Evolutionary conservation across 306 rosid species (phyloP).

Genomic region (Vigna unguiculata): DNA sequence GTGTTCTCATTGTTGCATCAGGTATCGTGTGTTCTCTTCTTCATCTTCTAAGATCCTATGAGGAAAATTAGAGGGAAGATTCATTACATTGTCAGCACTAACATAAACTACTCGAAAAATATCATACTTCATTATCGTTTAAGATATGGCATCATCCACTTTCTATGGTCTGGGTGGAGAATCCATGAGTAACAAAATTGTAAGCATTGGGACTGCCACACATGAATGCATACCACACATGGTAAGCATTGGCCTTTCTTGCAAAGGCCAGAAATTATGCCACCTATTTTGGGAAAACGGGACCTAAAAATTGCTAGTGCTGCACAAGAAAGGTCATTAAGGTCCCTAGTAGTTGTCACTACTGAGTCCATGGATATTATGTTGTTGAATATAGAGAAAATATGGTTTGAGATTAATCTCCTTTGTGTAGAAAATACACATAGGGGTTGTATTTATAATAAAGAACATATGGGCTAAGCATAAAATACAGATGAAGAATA

Average conservation of each 20-base stretch:
- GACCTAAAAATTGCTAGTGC: constrained; percentile 59
- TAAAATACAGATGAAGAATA: no score
- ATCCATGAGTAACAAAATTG: constrained; percentile 69
- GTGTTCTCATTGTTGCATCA: constrained; percentile 38
- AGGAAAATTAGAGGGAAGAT: constrained; percentile 43
- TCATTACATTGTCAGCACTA: constrained; percentile 43
- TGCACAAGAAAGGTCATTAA: constrained; percentile 59
- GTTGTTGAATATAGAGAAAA: no score
- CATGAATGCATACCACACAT: constrained; percentile 51
- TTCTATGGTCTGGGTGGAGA: constrained; percentile 53
- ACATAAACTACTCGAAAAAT: constrained; percentile 64
- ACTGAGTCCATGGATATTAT: constrained; percentile 54
- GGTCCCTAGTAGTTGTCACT: constrained; percentile 34
- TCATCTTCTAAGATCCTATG: constrained; percentile 48
- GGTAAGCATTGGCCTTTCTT: constrained; percentile 60
- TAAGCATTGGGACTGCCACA: constrained; percentile 78
- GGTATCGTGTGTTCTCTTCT: constrained; percentile 42
- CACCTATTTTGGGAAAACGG: constrained; percentile 52
- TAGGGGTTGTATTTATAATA: no score
- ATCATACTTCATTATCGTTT: constrained; percentile 71
- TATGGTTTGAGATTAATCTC: no score
- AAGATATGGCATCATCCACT: constrained; percentile 58
- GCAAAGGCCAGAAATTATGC: constrained; percentile 61
- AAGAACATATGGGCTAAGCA: no score
- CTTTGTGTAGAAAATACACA: no score